Evolutionary conservation across 2,329 filamentous ascomycete species (phyloP).

Genomic region (Fusarium poae): DNA sequence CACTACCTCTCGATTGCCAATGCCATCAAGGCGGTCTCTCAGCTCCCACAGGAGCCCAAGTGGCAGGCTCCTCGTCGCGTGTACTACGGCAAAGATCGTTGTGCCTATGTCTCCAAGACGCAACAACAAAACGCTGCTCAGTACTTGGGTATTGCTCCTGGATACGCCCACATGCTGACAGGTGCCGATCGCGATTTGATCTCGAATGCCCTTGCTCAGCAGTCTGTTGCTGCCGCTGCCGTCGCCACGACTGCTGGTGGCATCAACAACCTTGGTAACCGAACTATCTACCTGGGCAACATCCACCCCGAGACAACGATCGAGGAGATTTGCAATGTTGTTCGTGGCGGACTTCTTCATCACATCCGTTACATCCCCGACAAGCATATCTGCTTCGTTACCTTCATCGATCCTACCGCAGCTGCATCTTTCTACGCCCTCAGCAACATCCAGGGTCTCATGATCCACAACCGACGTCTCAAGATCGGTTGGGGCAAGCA

Average conservation of each 20-base stretch:
- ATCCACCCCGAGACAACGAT: conserved; percentile 99
- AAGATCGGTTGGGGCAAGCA: conserved; percentile 99
- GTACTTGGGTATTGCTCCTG: conserved; percentile 95
- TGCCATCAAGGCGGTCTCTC: conserved; percentile 96
- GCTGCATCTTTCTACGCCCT: conserved; percentile 98
- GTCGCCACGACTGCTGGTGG: conserved; percentile 97
- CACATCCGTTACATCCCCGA: conserved; percentile 99
- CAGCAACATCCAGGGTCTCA: conserved; percentile 96
- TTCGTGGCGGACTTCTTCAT: conserved; percentile 92
- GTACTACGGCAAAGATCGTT: conserved; percentile 98
- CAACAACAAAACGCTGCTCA: conserved; percentile 99
- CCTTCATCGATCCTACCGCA: conserved; percentile 98
- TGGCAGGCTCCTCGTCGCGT: conserved; percentile 97
- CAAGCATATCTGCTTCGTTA: conserved; percentile 99
- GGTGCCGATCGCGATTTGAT: conserved; percentile 96
- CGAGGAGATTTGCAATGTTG: conserved; percentile 99
- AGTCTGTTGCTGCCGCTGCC: conserved; percentile 95
- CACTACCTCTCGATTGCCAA: conserved; percentile 98
- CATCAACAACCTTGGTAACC: conserved; percentile 96
- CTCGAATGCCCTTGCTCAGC: conserved; percentile 94
- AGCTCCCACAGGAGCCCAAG: conserved; percentile 94
- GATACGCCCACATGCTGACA: conserved; percentile 95
- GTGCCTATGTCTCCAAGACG: conserved; percentile 98
- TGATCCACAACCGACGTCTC: conserved; percentile 98
- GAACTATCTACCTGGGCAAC: conserved; percentile 97